These are phyloP conservation scores for Blastobotrys chiropterorum DNA, from an alignment of 805 yeast genomes.

Conservation along the genomic window DNA sequence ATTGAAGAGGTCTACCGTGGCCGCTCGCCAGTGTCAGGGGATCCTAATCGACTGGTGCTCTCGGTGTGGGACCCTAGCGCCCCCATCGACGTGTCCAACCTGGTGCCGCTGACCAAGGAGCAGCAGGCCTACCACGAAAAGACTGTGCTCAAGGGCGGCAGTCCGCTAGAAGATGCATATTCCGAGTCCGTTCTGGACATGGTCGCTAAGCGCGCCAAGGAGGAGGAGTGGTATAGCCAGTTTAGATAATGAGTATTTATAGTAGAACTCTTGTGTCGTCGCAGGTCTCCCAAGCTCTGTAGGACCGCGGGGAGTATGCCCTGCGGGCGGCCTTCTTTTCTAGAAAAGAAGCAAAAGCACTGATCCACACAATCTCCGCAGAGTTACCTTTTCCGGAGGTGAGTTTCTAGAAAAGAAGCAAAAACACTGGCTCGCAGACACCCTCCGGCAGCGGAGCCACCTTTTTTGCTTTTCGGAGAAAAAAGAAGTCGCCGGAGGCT, in stretches of 20 bases:
- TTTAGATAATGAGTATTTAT: constrained; percentile 29
- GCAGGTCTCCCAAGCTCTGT: no score
- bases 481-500: no score
- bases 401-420: no score
- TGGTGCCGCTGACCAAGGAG: constrained; percentile 81
- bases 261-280: no score
- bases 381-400: no score
- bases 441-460: no score
- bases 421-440: no score
- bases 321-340: no score
- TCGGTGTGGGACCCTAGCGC: constrained; percentile 75
- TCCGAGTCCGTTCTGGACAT: constrained; percentile 49
- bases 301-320: no score
- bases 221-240: constrained; percentile 68
- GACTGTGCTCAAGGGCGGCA: constrained; percentile 60
- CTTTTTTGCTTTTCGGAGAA: no score
- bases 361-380: no score
- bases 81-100: constrained; percentile 65
- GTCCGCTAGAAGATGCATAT: constrained; percentile 57
- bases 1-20: constrained; percentile 92
- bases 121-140: constrained; percentile 80
- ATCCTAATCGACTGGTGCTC: constrained; percentile 69
- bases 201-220: constrained; percentile 60
- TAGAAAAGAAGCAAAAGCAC: no score
- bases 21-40: constrained; percentile 80